Base-by-base conservation (phyloP, 2,329 filamentous ascomycete genomes). In the Sphaerulina musiva region DNA sequence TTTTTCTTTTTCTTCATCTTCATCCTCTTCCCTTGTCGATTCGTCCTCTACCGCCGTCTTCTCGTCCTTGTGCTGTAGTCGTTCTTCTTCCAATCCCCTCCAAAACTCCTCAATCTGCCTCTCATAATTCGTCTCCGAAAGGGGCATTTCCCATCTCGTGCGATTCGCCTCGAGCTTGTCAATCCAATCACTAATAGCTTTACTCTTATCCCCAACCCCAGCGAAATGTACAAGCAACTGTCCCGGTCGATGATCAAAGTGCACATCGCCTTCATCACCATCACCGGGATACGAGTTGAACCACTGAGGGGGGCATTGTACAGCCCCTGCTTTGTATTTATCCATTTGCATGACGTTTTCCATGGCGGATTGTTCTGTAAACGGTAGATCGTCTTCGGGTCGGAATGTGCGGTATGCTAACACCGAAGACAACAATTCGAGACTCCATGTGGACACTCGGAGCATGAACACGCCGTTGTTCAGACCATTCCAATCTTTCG, bases 151-250 rank as follows among this genome's bases (percentile, higher is more conserved):
- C 65, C 65, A 71, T 26, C 68, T 63, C 10, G 65, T 59, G 17
- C 64, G 48, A 58, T 69, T 66, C 39, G 60, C 55, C 59, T 69
- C 66, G 1, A 68, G 66, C 9, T 62, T 57, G 4, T 63, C 62
- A 7, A 70, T 48, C 70, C 72, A 74, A 34, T 67, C 66, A n/a
- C 56, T 54, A 54, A 74, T 69, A 17, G 63, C 59, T 46, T 64
- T 55, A 7, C 65, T 61, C 34, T 69, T 67, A 11, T 70, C 58
- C 1, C 52, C 54, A 2, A 68, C 57, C 0, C 72, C 72, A 8
- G 72, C 68, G 50, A 74, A 73, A 59, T 74, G 72, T 14, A 74
- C 69, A 7, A 75, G 53, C 52, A 72, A 67, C 52, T 74, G 71
- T 2, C 72, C 72, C 29, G 68, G 64, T 8, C 69, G 64, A 5